Conservation (phyloP, 2,329 filamentous ascomycete species). For the Diaporthe eres region DNA sequence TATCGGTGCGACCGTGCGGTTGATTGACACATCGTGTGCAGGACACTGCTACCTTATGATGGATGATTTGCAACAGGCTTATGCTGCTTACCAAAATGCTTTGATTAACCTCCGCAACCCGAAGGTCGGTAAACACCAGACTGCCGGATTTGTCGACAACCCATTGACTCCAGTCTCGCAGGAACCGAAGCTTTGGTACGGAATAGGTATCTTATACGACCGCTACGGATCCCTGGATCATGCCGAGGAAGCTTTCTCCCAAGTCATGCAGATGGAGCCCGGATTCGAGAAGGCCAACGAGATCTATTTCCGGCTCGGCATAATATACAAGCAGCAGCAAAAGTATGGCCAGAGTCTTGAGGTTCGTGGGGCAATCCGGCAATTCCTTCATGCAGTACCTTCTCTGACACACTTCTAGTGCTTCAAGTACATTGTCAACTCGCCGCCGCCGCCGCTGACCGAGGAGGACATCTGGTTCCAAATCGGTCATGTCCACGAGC, state of each 20-base stretch:
- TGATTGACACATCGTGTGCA: constrained; percentile 55
- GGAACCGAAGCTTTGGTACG: constrained; percentile 99
- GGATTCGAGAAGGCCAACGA: constrained; percentile 99
- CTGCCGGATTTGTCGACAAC: constrained; percentile 9
- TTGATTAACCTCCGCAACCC: constrained; percentile 93
- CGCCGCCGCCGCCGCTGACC: constrained; percentile 91
- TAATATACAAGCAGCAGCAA: constrained; percentile 98
- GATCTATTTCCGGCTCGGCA: constrained; percentile 98
- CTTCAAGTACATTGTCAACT: constrained; percentile 97
- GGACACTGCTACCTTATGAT: constrained; percentile 99
- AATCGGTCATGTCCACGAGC: constrained; percentile 98
- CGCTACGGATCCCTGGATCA: constrained; percentile 96
- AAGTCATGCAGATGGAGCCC: constrained; percentile 98
- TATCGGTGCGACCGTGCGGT: neutral
- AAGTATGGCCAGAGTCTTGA: constrained; percentile 95
- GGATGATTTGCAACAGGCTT: constrained; percentile 96
- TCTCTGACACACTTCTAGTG: constrained; percentile 71
- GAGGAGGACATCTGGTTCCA: constrained; percentile 99
- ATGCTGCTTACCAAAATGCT: constrained; percentile 95
- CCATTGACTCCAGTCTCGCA: constrained; percentile 51
- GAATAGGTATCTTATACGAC: constrained; percentile 97
- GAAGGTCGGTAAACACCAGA: constrained; percentile 72
- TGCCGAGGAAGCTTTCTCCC: constrained; percentile 96
- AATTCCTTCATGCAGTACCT: constrained; percentile 1
- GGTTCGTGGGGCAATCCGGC: constrained; percentile 64